Evolutionary conservation across 768 basidiomycete species (phyloP).

Genomic region (Boletus eberwhitei): DNA sequence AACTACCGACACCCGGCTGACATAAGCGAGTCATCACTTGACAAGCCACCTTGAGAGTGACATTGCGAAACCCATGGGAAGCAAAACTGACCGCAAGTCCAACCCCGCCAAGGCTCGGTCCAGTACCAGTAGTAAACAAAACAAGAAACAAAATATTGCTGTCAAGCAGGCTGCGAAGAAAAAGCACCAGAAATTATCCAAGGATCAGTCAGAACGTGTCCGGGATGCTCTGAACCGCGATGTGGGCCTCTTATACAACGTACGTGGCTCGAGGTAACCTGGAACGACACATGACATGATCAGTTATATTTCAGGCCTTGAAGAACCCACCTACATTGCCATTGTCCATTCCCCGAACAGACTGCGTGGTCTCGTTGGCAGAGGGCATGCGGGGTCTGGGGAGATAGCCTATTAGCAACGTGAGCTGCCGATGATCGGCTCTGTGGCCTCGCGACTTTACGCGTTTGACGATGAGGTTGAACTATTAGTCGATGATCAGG

Average conservation of each 20-base stretch:
- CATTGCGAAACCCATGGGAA: not conserved
- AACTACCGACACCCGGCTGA: constrained; percentile 4
- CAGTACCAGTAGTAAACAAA: constrained; percentile 5
- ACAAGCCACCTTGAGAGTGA: not conserved
- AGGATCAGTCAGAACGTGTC: constrained; percentile 22
- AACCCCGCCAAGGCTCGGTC: constrained; percentile 7
- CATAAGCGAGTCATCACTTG: constrained; percentile 1
- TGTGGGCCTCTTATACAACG: constrained; percentile 23
- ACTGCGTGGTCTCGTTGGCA: constrained; percentile 11
- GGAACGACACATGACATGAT: not conserved
- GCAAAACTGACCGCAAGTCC: not conserved
- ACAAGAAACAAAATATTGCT: not conserved
- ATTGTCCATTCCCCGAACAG: not conserved
- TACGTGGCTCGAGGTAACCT: constrained; percentile 5
- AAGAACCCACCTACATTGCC: not conserved
- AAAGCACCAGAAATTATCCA: constrained; percentile 19
- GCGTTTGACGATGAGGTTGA: not conserved
- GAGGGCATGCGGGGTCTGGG: constrained; percentile 21
- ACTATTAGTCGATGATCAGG: not conserved
- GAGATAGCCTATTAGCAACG: constrained; percentile 11
- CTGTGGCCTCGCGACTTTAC: not conserved
- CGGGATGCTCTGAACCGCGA: constrained; percentile 29
- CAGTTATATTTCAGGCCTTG: constrained; percentile 6
- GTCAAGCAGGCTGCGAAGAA: constrained; percentile 22
- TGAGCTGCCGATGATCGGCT: not conserved